Percentiles rank a stretch among this genome's conserved stretches.
Conservation (phyloP, 306 rosid species). For the Cicer cuneatum region DNA sequence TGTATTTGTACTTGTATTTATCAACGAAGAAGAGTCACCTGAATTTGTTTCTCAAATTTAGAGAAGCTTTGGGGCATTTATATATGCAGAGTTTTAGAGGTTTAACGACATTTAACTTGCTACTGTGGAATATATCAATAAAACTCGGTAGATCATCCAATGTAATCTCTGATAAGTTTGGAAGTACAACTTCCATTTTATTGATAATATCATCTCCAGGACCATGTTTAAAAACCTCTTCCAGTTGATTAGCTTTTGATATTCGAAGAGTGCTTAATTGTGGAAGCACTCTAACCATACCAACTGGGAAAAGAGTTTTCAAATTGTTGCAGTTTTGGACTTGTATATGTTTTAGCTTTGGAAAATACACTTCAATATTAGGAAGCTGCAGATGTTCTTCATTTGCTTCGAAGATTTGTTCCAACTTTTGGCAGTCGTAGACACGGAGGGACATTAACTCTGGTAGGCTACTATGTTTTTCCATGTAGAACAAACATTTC, state of each 20-base stretch:
- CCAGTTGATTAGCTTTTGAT: background rate
- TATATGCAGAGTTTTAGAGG: background rate
- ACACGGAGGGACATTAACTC: background rate
- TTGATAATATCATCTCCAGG: background rate
- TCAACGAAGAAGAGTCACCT: background rate
- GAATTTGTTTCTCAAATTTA: background rate
- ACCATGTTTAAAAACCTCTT: background rate
- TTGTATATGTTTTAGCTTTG: background rate
- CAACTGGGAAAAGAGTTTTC: background rate
- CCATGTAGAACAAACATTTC: background rate
- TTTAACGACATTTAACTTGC: background rate
- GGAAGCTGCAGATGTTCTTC: background rate
- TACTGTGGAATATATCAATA: background rate
- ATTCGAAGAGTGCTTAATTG: background rate
- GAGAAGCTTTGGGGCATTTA: background rate
- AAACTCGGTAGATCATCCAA: background rate
- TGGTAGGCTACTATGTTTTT: background rate
- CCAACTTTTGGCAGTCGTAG: background rate
- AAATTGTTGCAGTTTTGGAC: background rate
- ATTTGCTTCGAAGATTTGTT: background rate
- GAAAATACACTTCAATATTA: background rate
- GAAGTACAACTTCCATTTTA: background rate
- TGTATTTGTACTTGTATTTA: too few relatives aligned
- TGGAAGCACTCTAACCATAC: constrained; percentile 17
- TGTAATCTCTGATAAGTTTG: background rate